Conservation (phyloP, 2,329 filamentous ascomycete genomes). For the Alternaria incomplexa region DNA sequence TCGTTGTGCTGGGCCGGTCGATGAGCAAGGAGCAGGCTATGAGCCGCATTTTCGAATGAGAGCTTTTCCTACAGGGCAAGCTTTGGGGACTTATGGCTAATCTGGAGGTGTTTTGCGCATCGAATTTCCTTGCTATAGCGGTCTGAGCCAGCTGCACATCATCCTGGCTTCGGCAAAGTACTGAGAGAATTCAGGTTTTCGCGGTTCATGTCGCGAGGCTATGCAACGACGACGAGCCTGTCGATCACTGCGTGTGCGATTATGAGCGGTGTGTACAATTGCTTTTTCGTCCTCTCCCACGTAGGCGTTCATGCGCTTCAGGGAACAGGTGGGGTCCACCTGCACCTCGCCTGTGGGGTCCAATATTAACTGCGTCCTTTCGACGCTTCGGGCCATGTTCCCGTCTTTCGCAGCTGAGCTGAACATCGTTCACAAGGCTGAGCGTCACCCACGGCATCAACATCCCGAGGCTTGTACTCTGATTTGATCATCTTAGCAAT, state of each 20-base stretch:
- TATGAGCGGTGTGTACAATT: background rate
- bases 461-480: background rate
- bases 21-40: background rate
- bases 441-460: background rate
- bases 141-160: background rate
- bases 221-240: background rate
- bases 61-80: too few species aligned
- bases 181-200: background rate
- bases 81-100: too few species aligned
- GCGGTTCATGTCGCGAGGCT: background rate
- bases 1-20: background rate
- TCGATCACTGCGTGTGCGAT: background rate
- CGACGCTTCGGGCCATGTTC: background rate
- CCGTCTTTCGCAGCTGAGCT: background rate
- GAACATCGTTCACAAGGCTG: background rate
- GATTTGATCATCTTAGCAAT: background rate
- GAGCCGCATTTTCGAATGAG: background rate
- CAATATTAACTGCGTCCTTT: background rate
- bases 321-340: background rate
- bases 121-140: too few species aligned
- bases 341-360: background rate
- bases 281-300: background rate
- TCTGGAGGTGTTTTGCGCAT: too few species aligned
- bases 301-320: background rate
- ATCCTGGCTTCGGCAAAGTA: background rate